Conservation (phyloP, 129 eudicot species). For the Pseudognaphalium luteoalbum region DNA sequence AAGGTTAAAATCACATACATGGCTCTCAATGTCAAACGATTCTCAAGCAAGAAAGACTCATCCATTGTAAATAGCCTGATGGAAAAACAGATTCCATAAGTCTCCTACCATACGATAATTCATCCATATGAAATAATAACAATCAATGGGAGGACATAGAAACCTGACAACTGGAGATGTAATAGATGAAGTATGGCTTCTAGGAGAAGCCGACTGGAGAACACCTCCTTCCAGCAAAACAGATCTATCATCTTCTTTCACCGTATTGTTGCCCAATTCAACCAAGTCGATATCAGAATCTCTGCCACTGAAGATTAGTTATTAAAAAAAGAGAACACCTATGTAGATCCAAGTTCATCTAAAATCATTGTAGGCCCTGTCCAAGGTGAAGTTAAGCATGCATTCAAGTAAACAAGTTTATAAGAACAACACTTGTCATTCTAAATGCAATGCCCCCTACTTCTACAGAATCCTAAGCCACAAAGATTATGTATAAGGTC, state of each 20-base stretch:
- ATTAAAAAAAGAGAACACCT: not conserved
- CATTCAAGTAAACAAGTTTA: not conserved
- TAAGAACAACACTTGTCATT: not conserved
- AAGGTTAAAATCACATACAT: constrained; percentile 51
- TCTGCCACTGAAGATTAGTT: constrained; percentile 41
- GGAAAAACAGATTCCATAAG: constrained; percentile 10
- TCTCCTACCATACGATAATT: not conserved
- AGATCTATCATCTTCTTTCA: constrained; percentile 83
- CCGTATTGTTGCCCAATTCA: constrained; percentile 49
- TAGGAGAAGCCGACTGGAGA: constrained; percentile 66
- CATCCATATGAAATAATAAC: not conserved
- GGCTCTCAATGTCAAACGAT: constrained; percentile 82
- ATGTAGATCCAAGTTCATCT: not conserved
- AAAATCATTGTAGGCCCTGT: not conserved
- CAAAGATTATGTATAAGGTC: not conserved
- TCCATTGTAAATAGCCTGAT: constrained; percentile 80
- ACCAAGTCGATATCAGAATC: constrained; percentile 80
- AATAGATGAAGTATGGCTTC: constrained; percentile 53
- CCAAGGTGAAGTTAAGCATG: not conserved
- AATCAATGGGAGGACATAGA: not conserved
- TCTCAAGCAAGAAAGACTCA: constrained; percentile 84
- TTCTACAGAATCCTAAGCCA: constrained; percentile 1
- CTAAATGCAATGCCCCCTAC: no score
- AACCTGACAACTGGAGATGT: constrained; percentile 51
- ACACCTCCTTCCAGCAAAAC: constrained; percentile 88